Base-by-base conservation (phyloP, 202 grass and related monocot species). In the Zizania palustris region DNA sequence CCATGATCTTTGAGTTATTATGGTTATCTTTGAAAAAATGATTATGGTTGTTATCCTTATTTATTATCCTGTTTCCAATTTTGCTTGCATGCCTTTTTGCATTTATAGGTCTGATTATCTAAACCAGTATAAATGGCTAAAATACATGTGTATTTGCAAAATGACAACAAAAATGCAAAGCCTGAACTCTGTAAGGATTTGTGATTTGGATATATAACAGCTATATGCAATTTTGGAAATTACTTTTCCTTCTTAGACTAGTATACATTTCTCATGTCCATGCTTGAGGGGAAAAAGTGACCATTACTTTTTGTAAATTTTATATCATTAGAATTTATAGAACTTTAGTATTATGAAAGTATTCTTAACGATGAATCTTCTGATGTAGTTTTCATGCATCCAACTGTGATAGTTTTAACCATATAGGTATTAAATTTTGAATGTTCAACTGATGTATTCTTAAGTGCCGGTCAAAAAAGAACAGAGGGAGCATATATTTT, bases 111-210 rank as follows among this genome's bases (percentile, higher is more conserved):
- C 11, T 35, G 16, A 36, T 64, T 36, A 48, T 42, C 36, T 21
- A 13, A 50, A 75, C 22, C 43, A 67, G 9, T 70, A 46, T 14
- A 40, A 64, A 12, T 80, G 33, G 22, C 13, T 56, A 8, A 28
- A 28, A 42, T 80, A 50, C 9, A 35, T 61, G 35, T 77, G 82
- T 8, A 69, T 41, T 14, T 69, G 22, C 48, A 63, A 70, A 71
- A 50, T 28, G 5, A 14, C 54, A 7, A 1, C 61, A 63, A 60
- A 60, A 55, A 61, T 42, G 50, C 18, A 63, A 71, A 84, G 9
- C 45, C 39, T 69, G 22, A 19, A 19, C 15, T 43, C 20, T 70
- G 9, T 63, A 70, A 61, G 12, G 28, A 55, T 45, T 5, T 45
- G 44, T 3, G 14, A 4, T 6, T 7, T 37, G 69, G 28, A 71